phyloP scores from a whole-genome alignment of 805 yeast genomes.

The Lipomyces yamanashiensis region DNA sequence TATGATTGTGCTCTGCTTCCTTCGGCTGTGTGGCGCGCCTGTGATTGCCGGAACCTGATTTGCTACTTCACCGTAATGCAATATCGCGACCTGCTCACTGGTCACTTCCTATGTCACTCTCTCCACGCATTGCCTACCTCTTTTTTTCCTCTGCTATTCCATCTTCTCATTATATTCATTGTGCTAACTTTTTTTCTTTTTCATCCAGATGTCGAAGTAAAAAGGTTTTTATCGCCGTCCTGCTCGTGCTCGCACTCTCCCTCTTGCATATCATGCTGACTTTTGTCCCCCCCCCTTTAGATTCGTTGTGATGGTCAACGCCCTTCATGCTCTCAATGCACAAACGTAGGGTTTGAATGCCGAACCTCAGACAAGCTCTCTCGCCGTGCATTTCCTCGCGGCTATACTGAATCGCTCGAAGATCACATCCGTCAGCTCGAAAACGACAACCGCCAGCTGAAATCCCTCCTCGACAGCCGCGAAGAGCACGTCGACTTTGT shows the following conservation, averaged over 20 bases:
- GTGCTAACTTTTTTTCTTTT: conserved; percentile 18
- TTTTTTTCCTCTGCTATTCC: background rate
- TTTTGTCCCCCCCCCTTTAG: conserved; percentile 16
- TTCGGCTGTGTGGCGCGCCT: no score
- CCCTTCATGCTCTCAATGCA: conserved; percentile 75
- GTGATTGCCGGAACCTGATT: no score
- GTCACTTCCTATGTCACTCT: background rate
- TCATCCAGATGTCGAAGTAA: conserved; percentile 32
- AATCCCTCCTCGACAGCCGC: conserved; percentile 64
- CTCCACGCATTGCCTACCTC: background rate
- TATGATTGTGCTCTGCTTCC: background rate
- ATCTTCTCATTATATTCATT: background rate
- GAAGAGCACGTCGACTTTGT: conserved; percentile 63
- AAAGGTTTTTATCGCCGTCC: conserved; percentile 19
- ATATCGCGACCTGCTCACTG: background rate
- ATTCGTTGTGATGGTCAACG: conserved; percentile 71
- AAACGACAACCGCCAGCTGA: conserved; percentile 72
- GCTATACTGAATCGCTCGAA: conserved; percentile 88
- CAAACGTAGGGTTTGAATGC: conserved; percentile 83
- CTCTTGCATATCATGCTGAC: conserved; percentile 4
- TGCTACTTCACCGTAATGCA: background rate
- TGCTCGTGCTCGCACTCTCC: background rate
- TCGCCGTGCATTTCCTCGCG: conserved; percentile 86
- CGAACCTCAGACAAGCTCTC: conserved; percentile 85
- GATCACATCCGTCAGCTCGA: conserved; percentile 86